A percentile compares a stretch with the other conserved stretches of the same genome.
Conservation (phyloP, 2,329 filamentous ascomycete genomes). For the Meredithiella fracta region DNA sequence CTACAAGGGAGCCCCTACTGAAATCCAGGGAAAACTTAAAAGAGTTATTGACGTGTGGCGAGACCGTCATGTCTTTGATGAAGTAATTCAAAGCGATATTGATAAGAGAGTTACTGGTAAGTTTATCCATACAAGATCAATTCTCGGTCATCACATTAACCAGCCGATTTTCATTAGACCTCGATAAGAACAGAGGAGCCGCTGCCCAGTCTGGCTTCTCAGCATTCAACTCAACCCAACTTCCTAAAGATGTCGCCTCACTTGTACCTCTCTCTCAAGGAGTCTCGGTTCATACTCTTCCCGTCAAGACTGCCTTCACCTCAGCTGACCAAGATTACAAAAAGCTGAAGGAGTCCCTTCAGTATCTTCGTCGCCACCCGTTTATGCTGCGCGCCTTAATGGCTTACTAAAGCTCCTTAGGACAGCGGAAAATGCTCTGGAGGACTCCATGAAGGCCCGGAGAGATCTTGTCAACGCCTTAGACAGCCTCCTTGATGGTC, state of each 20-base stretch:
- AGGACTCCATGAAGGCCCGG: conserved; percentile 76
- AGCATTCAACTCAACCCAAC: conserved; percentile 33
- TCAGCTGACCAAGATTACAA: conserved; percentile 68
- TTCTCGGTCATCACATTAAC: neutral
- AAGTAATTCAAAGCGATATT: conserved; percentile 60
- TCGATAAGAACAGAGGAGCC: conserved; percentile 44
- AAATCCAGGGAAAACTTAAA: conserved; percentile 74
- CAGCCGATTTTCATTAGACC: conserved; percentile 27
- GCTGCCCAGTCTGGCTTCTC: conserved; percentile 35
- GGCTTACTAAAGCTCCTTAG: conserved; percentile 80
- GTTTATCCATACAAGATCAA: conserved; percentile 16
- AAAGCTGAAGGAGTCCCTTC: conserved; percentile 61
- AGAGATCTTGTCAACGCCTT: conserved; percentile 60
- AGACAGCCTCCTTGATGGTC: conserved; percentile 64
- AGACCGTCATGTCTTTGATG: conserved; percentile 69
- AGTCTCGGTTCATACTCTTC: conserved; percentile 54
- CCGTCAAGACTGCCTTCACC: conserved; percentile 48
- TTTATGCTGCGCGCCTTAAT: conserved; percentile 78
- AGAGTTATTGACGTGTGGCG: conserved; percentile 92
- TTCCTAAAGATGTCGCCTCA: conserved; percentile 62
- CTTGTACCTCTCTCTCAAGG: conserved; percentile 60
- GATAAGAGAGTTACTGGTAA: conserved; percentile 65
- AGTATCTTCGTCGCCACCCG: conserved; percentile 61
- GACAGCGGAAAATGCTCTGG: conserved; percentile 73
- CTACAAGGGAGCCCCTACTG: conserved; percentile 73